Evolutionary conservation across 2,329 filamentous ascomycete species (phyloP).

Genomic region (Massarina eburnea): DNA sequence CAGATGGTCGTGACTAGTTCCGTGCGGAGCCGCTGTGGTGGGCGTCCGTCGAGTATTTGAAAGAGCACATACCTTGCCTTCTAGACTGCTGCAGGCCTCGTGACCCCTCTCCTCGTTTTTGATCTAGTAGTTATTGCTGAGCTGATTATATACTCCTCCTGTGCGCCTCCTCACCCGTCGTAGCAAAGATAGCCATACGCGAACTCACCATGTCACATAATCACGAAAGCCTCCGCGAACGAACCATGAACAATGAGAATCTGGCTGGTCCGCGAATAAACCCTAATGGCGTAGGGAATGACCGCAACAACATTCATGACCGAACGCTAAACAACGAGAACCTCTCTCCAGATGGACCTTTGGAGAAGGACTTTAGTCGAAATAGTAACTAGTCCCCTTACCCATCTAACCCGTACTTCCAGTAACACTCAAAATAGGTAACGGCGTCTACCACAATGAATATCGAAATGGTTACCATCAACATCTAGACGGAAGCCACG

Average conservation of each 20-base stretch:
- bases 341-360: conserved; percentile 22
- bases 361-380: conserved; percentile 51
- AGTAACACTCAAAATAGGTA: background rate
- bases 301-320: conserved; percentile 10
- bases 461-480: conserved; percentile 12
- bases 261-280: conserved; percentile 9
- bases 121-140: background rate
- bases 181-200: background rate
- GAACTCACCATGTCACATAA: conserved; percentile 14
- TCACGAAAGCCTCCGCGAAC: conserved; percentile 10
- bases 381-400: conserved; percentile 20
- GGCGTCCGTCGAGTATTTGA: conserved; percentile 17
- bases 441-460: conserved; percentile 2
- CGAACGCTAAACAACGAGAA: conserved; percentile 17
- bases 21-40: conserved; percentile 16
- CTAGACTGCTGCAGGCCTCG: conserved; percentile 6
- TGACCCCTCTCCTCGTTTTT: background rate
- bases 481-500: conserved; percentile 28
- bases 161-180: background rate
- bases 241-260: conserved; percentile 15
- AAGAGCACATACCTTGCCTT: conserved; percentile 2
- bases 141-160: background rate
- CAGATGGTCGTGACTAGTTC: conserved; percentile 2
- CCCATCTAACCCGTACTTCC: background rate
- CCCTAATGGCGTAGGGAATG: conserved; percentile 11